These are phyloP conservation scores for Suillus discolor DNA, from an alignment of 768 basidiomycete species.

Conservation along the genomic window DNA sequence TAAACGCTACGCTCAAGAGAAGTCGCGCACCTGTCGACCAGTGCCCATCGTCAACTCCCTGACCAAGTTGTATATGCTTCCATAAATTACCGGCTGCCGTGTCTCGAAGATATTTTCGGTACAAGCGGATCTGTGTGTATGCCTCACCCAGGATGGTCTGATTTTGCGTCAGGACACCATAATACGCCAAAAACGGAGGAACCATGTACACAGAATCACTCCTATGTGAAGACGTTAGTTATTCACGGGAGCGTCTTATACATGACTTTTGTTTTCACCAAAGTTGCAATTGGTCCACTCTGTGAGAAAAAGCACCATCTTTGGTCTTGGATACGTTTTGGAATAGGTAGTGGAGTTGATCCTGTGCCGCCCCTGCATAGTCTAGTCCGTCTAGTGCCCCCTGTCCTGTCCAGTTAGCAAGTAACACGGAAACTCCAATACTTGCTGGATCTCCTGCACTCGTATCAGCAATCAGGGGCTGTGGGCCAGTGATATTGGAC, in stretches of 20 bases:
- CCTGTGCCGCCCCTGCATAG: slow-evolving; percentile 63
- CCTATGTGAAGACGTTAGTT: slow-evolving; percentile 40
- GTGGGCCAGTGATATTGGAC: slow-evolving; percentile 50
- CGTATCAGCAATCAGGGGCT: slow-evolving; percentile 58
- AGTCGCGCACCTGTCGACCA: slow-evolving; percentile 72
- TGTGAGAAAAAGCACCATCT: slow-evolving; percentile 85
- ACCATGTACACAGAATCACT: slow-evolving; percentile 85
- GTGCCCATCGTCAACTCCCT: slow-evolving; percentile 61
- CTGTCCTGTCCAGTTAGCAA: slow-evolving; percentile 56
- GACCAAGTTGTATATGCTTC: slow-evolving; percentile 74
- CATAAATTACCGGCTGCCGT: slow-evolving; percentile 55
- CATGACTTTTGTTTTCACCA: slow-evolving; percentile 48
- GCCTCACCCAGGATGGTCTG: slow-evolving; percentile 60
- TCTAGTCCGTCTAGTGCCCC: slow-evolving; percentile 42
- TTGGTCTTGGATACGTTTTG: slow-evolving; percentile 56
- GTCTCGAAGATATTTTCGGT: slow-evolving; percentile 67
- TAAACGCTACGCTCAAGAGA: background rate
- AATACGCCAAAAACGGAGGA: slow-evolving; percentile 86
- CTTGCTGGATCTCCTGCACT: slow-evolving; percentile 80
- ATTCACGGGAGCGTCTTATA: background rate
- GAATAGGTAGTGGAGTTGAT: slow-evolving; percentile 68
- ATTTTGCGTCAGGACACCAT: slow-evolving; percentile 65
- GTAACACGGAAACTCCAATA: slow-evolving; percentile 69
- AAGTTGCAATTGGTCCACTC: slow-evolving; percentile 65
- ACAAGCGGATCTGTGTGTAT: slow-evolving; percentile 72